Conservation (phyloP, 208 protist species). For the Acanthamoeba healyi region DNA sequence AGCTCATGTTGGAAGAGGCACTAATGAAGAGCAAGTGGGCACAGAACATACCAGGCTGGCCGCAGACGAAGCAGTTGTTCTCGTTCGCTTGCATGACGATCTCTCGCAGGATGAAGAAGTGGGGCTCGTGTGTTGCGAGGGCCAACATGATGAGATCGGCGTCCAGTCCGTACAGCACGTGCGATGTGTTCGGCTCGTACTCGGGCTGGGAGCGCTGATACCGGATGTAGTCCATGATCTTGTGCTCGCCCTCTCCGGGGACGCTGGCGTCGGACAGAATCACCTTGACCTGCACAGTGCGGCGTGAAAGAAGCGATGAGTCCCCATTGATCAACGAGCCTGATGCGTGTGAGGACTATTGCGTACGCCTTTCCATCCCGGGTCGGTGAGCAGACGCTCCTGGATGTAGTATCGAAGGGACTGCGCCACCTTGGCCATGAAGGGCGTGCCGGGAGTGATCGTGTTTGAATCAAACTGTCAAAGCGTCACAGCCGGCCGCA, state of each 20-base stretch:
- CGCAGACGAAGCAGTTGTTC: not conserved
- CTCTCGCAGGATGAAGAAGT: constrained; percentile 98
- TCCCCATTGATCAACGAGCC: too few relatives aligned
- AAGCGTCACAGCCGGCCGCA: constrained; percentile 71
- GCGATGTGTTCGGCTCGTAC: constrained; percentile 96
- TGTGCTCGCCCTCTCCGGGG: constrained; percentile 99
- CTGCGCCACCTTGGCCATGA: constrained; percentile 96
- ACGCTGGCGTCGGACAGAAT: constrained; percentile 94
- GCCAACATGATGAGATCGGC: constrained; percentile 98
- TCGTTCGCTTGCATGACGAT: constrained; percentile 82
- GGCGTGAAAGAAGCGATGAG: too few relatives aligned
- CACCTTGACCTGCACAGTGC: constrained; percentile 93
- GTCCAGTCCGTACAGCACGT: constrained; percentile 99
- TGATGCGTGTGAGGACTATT: too few relatives aligned
- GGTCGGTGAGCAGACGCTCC: constrained; percentile 94
- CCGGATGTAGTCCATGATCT: constrained; percentile 99
- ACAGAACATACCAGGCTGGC: constrained; percentile 37
- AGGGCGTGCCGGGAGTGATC: constrained; percentile 98
- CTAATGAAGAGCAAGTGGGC: constrained; percentile 97
- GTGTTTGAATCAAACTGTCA: constrained; percentile 97
- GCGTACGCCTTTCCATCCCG: constrained; percentile 95
- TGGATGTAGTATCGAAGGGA: constrained; percentile 96
- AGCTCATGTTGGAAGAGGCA: not conserved
- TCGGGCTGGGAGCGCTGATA: constrained; percentile 92
- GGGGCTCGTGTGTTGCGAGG: constrained; percentile 93